These are phyloP conservation scores for Macrophomina tecta DNA, from an alignment of 2,329 filamentous ascomycete species.

Conservation along the genomic window DNA sequence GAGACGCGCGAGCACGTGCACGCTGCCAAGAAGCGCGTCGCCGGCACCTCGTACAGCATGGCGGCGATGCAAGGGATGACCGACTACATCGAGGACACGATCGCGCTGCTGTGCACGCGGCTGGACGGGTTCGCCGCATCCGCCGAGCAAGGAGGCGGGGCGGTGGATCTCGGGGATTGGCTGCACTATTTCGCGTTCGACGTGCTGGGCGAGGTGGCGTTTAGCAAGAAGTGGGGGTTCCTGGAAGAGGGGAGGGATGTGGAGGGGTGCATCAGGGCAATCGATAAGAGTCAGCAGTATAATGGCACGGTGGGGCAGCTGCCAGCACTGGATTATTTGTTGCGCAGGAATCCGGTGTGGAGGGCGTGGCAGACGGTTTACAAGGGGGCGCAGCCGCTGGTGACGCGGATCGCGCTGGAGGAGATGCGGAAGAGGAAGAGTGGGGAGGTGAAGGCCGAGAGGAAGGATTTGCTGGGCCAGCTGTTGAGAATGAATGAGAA, in stretches of 20 bases:
- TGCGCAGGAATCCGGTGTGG: conserved; percentile 22
- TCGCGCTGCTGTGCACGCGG: conserved; percentile 36
- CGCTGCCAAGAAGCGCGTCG: conserved; percentile 26
- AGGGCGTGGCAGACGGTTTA: neutral
- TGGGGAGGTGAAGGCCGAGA: neutral
- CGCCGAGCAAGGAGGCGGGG: neutral
- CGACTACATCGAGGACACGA: conserved; percentile 34
- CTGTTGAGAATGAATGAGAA: conserved; percentile 16
- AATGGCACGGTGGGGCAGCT: conserved; percentile 32
- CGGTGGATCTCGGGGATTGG: conserved; percentile 45
- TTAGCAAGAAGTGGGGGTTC: conserved; percentile 30
- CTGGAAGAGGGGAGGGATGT: conserved; percentile 30
- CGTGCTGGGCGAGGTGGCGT: conserved; percentile 32
- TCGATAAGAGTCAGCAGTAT: conserved; percentile 37
- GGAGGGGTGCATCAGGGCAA: conserved; percentile 29
- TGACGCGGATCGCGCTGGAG: conserved; percentile 18
- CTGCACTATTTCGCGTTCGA: conserved; percentile 43
- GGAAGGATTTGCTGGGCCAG: conserved; percentile 18
- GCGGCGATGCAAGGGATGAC: conserved; percentile 38
- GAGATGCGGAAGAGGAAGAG: conserved; percentile 16
- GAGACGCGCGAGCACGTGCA: conserved; percentile 60
- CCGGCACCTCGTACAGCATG: conserved; percentile 33
- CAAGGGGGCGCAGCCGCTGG: conserved; percentile 8
- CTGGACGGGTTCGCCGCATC: conserved; percentile 36
- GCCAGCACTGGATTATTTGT: conserved; percentile 22